Evolutionary conservation across 352 stramenopile species (phyloP).

Genomic region (Globisporangium emineosum): DNA sequence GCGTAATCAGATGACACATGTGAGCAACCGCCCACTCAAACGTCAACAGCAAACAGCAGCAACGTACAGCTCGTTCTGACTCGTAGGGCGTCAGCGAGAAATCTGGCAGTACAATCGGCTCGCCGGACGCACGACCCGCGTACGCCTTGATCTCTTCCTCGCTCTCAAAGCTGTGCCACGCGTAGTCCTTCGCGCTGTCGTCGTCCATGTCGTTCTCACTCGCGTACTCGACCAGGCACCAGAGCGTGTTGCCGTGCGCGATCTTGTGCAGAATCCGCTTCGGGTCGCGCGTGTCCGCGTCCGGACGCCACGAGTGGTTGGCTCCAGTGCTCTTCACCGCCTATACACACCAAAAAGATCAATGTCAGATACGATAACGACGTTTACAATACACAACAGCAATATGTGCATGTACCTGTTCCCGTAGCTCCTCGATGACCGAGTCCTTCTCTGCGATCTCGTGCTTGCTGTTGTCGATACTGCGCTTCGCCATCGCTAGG

Average conservation of each 20-base stretch:
- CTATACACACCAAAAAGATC: slow-evolving; percentile 17
- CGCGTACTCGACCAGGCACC: slow-evolving; percentile 83
- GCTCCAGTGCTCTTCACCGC: slow-evolving; percentile 30
- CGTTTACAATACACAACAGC: too few species aligned
- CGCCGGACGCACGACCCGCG: slow-evolving; percentile 45
- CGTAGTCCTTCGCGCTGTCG: slow-evolving; percentile 38
- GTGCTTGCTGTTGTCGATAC: slow-evolving; percentile 88
- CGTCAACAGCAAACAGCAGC: background rate
- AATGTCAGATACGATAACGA: too few species aligned
- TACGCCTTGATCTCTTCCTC: slow-evolving; percentile 66
- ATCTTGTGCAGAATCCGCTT: slow-evolving; percentile 70
- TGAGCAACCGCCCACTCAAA: background rate
- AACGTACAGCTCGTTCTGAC: slow-evolving; percentile 65
- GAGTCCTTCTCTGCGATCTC: slow-evolving; percentile 68
- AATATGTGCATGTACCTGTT: slow-evolving; percentile 33
- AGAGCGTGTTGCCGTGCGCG: slow-evolving; percentile 49
- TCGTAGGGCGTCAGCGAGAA: slow-evolving; percentile 72
- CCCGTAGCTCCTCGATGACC: slow-evolving; percentile 41
- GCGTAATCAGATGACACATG: background rate
- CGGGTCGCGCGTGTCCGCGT: slow-evolving; percentile 51
- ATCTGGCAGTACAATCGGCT: slow-evolving; percentile 60
- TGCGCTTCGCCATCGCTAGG: slow-evolving; percentile 84
- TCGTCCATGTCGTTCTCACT: slow-evolving; percentile 69
- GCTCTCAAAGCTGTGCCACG: slow-evolving; percentile 68
- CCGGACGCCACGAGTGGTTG: slow-evolving; percentile 47